A percentile compares a stretch with the other conserved stretches of the same genome.
phyloP scores from a whole-genome alignment of 352 stramenopile genomes.

The Globisporangium canariense region DNA sequence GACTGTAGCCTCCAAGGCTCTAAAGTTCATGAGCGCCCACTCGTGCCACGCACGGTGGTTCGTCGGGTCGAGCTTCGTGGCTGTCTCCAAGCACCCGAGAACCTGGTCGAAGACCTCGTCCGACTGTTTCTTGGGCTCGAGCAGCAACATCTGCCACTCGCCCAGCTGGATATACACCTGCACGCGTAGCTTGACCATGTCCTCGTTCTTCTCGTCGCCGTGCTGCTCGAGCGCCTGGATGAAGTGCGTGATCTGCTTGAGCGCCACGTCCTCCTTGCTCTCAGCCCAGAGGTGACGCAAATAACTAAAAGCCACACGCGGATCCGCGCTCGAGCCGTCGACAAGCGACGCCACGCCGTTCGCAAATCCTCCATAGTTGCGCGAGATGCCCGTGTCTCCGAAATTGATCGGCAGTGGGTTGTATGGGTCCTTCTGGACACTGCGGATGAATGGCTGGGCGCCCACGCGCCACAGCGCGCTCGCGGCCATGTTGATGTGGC shows the following conservation, averaged over 20 bases:
- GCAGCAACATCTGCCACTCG: constrained; percentile 80
- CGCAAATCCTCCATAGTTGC: constrained; percentile 33
- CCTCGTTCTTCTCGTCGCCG: constrained; percentile 57
- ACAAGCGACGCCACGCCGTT: constrained; percentile 53
- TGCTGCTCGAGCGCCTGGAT: constrained; percentile 78
- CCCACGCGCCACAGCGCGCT: constrained; percentile 81
- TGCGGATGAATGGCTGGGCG: constrained; percentile 75
- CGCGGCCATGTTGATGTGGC: constrained; percentile 82
- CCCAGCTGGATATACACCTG: constrained; percentile 85
- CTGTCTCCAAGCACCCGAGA: constrained; percentile 75
- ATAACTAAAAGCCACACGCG: constrained; percentile 79
- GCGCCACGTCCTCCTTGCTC: constrained; percentile 74
- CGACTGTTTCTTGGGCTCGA: constrained; percentile 67
- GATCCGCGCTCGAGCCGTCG: constrained; percentile 69
- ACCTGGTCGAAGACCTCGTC: constrained; percentile 77
- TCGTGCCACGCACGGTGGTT: constrained; percentile 98
- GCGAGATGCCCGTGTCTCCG: constrained; percentile 40
- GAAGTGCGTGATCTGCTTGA: constrained; percentile 83
- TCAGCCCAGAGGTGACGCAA: constrained; percentile 81
- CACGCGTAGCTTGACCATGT: constrained; percentile 72
- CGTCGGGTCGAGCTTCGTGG: constrained; percentile 79
- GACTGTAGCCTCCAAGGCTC: constrained; percentile 57
- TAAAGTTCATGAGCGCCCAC: constrained; percentile 98
- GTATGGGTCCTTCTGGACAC: constrained; percentile 65
- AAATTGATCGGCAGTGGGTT: constrained; percentile 70